Evolutionary conservation across 2,329 filamentous ascomycete species (phyloP).

Genomic region (Clonostachys rosea): DNA sequence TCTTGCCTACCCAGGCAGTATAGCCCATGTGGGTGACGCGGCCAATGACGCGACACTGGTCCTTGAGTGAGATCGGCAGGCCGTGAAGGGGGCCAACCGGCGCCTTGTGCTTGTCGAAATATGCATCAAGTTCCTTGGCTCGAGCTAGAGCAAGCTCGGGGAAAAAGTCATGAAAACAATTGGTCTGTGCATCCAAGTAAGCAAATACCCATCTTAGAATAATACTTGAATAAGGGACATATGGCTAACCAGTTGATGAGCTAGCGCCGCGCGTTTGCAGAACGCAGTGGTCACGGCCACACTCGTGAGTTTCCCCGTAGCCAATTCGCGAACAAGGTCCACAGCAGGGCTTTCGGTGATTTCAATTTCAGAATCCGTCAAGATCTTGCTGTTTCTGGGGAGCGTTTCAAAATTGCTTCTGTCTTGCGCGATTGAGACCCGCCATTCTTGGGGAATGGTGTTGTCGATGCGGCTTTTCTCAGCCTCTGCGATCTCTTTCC

Average conservation of each 20-base stretch:
- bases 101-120: neutral
- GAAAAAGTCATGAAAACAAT: constrained; percentile 48
- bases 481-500: constrained; percentile 1
- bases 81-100: constrained; percentile 57
- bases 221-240: neutral
- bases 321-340: constrained; percentile 1
- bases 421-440: neutral
- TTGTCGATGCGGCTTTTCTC: constrained; percentile 1
- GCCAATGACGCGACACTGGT: constrained; percentile 26
- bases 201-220: neutral
- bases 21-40: neutral
- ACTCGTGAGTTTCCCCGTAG: constrained; percentile 1
- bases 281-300: constrained; percentile 5
- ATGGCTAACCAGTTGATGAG: constrained; percentile 5
- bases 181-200: constrained; percentile 15
- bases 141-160: constrained; percentile 46
- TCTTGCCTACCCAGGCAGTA: neutral
- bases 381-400: neutral
- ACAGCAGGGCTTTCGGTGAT: constrained; percentile 1
- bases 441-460: constrained; percentile 2
- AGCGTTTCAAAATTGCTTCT: neutral
- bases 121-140: constrained; percentile 25
- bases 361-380: constrained; percentile 1
- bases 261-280: constrained; percentile 6
- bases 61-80: constrained; percentile 42